Evolutionary conservation across 176 grass and related monocot species (phyloP), one percentile per base, ranked within the genome.

Genomic region (Zoysia japonica): DNA sequence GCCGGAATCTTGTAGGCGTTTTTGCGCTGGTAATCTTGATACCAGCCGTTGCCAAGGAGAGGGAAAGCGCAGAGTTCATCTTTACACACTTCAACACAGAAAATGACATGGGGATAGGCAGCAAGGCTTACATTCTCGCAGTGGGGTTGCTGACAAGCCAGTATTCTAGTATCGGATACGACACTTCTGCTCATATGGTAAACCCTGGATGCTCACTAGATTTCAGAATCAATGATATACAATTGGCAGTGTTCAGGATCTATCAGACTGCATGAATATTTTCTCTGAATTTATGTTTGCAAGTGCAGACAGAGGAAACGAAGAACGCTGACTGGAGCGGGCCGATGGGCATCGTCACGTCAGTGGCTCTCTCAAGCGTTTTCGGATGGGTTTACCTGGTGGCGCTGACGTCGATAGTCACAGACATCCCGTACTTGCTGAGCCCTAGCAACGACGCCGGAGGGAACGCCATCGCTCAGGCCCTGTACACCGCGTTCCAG

Each of bases 171-270:
- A 63, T 73, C n/a, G 92, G 89, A 69, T 94, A 94, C 3, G 92
- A 94, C 82, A 87, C 79, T 9, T 94, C 92, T 7, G 92, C 89
- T 66, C 87, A 94, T 60, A 89, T 94, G 92, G 89, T 94, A 89
- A 64, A 56, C 8, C n/a, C 6, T 16, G 5, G 10, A 61, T 19
- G 9, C 44, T 5, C 13, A 67, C 16, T 13, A 17, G 8, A 8
- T 3, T 7, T 7, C 37, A 56, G 5, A 15, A 56, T 3, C 2
- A 36, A 46, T 47, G 28, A 28, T 28, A 28, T 28, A 28, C 28
- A 28, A 28, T 28, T 28, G 28, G 28, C 28, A 28, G 28, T 28
- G 28, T 28, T 28, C 28, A 28, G 28, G 28, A 28, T 28, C 28
- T 28, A 28, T 28, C 28, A 28, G 28, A 28, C 28, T 28, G 28